phyloP scores from a whole-genome alignment of 2,329 filamentous ascomycete genomes.

The Elsinoe necatrix region DNA sequence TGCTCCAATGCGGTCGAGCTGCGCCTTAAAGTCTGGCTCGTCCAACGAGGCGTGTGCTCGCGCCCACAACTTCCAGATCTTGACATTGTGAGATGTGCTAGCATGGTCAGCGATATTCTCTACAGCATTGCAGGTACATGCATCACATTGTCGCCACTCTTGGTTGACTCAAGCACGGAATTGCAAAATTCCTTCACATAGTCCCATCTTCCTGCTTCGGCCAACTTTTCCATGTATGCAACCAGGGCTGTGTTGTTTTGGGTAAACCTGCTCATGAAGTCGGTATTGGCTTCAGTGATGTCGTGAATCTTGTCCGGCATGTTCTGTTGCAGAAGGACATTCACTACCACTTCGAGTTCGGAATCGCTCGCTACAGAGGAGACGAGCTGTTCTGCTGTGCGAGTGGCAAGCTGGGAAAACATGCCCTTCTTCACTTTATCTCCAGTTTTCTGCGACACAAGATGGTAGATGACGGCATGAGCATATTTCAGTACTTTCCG shows the following conservation, averaged over 20 bases:
- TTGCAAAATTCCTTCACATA: neutral
- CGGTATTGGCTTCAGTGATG: neutral
- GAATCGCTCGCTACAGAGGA: neutral
- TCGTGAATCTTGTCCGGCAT: neutral
- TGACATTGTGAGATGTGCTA: neutral
- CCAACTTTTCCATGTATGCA: neutral
- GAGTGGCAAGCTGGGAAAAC: conserved; percentile 2
- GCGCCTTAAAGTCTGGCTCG: neutral
- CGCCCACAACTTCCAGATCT: conserved; percentile 1
- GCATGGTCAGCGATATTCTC: neutral
- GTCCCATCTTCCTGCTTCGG: neutral
- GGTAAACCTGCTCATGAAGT: neutral
- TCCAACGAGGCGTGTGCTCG: neutral
- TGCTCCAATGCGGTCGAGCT: neutral
- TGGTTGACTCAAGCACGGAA: neutral
- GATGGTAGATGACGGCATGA: conserved; percentile 4
- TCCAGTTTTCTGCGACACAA: neutral
- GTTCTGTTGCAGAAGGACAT: neutral
- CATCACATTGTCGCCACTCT: neutral
- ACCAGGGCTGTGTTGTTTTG: neutral
- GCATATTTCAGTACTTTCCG: neutral
- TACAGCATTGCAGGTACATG: neutral
- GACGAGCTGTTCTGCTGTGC: conserved; percentile 1
- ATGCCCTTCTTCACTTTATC: conserved; percentile 7
- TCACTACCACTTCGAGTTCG: neutral